These are phyloP conservation scores for Olyra latifolia DNA, from an alignment of 176 grass and related monocot genomes.

Conservation along the genomic window DNA sequence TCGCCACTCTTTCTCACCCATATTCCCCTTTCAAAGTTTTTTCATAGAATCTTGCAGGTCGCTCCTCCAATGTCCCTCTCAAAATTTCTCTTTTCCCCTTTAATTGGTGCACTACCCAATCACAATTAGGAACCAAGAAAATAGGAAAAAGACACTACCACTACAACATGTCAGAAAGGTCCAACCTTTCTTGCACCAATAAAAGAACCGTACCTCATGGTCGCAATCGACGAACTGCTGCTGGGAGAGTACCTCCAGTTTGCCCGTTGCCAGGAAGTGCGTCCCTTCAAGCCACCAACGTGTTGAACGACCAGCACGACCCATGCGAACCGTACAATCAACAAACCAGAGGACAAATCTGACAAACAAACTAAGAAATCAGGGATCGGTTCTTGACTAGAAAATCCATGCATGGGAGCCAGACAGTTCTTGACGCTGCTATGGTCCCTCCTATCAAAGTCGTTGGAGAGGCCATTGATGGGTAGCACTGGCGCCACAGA, in stretches of 20 bases:
- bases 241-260: conserved; percentile 73
- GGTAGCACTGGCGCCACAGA: conserved; percentile 70
- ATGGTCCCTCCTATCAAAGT: conserved; percentile 88
- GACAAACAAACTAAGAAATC: background rate
- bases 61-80: background rate
- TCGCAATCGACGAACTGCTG: conserved; percentile 90
- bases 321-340: conserved; percentile 71
- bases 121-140: too few relatives aligned
- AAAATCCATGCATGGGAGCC: background rate
- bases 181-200: conserved; percentile 30
- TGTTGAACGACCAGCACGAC: conserved; percentile 91
- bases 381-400: background rate
- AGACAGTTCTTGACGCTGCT: conserved; percentile 78
- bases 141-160: conserved; percentile 4
- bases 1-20: background rate
- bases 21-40: too few relatives aligned
- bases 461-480: conserved; percentile 62
- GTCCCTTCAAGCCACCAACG: conserved; percentile 82
- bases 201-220: conserved; percentile 55
- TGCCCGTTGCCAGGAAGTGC: conserved; percentile 74
- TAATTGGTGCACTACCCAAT: conserved; percentile 25
- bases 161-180: background rate
- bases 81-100: background rate
- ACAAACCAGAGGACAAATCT: background rate
- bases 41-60: too few relatives aligned